A percentile compares a stretch with the other conserved stretches of the same genome.
Evolutionary conservation across 1,139 yeast genomes (phyloP).

Genomic region (Blastobotrys serpentis): DNA sequence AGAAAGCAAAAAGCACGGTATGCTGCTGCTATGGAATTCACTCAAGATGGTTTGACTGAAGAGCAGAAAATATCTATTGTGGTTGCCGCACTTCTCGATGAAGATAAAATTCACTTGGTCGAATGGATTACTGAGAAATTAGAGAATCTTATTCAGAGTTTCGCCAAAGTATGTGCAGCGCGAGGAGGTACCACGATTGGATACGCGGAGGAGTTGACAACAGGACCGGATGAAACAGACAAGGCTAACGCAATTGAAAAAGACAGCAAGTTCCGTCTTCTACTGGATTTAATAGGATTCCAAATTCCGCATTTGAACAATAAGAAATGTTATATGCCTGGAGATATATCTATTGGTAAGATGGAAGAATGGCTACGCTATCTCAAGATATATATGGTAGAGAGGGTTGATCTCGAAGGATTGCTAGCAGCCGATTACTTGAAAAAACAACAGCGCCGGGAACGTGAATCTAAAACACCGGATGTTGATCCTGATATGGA

Average conservation of each 20-base stretch:
- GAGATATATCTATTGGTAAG: conserved; percentile 25
- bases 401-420: conserved; percentile 43
- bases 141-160: conserved; percentile 29
- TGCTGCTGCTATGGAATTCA: conserved; percentile 27
- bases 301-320: conserved; percentile 13
- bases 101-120: conserved; percentile 45
- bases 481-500: conserved; percentile 16
- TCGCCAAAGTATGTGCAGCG: background rate
- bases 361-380: conserved; percentile 31
- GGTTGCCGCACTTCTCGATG: conserved; percentile 51
- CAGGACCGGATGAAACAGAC: conserved; percentile 17
- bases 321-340: conserved; percentile 22
- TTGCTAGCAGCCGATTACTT: conserved; percentile 5
- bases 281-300: conserved; percentile 34
- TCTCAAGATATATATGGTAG: conserved; percentile 37
- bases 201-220: conserved; percentile 8
- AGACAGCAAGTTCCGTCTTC: conserved; percentile 35
- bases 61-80: conserved; percentile 42
- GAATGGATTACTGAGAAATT: conserved; percentile 48
- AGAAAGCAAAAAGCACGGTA: conserved; percentile 18
- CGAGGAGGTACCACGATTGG: background rate
- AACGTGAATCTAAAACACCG: background rate
- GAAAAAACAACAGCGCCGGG: background rate
- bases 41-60: conserved; percentile 27
- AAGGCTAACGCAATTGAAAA: conserved; percentile 21